Percentiles rank a stretch among this genome's conserved stretches.
phyloP scores from a whole-genome alignment of 495 filamentous ascomycete genomes.

The Darksidea phi region DNA sequence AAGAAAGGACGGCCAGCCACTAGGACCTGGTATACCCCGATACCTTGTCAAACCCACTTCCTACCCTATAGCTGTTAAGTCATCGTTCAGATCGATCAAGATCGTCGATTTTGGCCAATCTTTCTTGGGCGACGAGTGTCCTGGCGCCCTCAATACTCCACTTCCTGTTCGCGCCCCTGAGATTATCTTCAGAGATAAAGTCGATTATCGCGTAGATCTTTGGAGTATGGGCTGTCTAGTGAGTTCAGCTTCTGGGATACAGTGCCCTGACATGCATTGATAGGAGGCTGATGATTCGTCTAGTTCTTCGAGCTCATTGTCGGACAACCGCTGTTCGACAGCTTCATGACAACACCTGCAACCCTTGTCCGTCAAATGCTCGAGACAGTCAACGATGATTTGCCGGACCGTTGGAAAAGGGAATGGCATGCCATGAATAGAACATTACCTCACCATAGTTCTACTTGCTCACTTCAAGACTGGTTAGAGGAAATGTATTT shows the following conservation, averaged over 20 bases:
- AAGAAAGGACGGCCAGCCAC: not conserved
- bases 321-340: not conserved
- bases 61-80: not conserved
- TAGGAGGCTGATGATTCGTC: not conserved
- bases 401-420: not conserved
- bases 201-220: slow-evolving; percentile 49
- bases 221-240: slow-evolving; percentile 50
- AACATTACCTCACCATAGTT: not conserved
- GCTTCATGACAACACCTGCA: not conserved
- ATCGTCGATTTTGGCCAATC: slow-evolving; percentile 39
- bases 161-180: slow-evolving; percentile 46
- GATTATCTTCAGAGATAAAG: slow-evolving; percentile 44
- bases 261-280: not conserved
- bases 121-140: slow-evolving; percentile 38
- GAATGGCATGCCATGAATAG: not conserved
- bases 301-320: not conserved
- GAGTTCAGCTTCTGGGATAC: slow-evolving; percentile 13
- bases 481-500: not conserved
- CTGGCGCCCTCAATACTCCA: slow-evolving; percentile 44
- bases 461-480: not conserved
- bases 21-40: not conserved
- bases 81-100: not conserved
- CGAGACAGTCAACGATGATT: not conserved
- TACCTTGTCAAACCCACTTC: not conserved
- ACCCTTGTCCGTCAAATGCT: not conserved